These are phyloP conservation scores for Tuber microsphaerosporum DNA, from an alignment of 495 filamentous ascomycete species.

Conservation along the genomic window DNA sequence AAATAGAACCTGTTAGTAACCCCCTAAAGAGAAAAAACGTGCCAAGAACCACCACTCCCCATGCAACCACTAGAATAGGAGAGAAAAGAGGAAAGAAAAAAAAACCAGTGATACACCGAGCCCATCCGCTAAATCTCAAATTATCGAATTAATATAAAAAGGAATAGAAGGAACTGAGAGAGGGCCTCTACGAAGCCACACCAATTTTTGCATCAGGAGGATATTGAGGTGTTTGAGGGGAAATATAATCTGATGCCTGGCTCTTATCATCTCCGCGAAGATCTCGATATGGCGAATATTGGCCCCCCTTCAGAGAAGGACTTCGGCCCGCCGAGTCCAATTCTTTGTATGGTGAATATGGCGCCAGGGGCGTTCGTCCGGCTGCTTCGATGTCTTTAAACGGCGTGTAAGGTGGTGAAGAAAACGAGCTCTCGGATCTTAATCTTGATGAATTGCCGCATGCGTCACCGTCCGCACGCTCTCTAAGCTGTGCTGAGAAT, in stretches of 20 bases:
- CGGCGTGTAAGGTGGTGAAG: constrained; percentile 27
- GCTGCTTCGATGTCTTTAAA: constrained; percentile 26
- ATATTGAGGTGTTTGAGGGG: constrained; percentile 26
- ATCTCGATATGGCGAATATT: constrained; percentile 32
- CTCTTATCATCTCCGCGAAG: constrained; percentile 13
- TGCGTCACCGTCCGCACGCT: constrained; percentile 25
- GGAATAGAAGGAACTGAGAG: constrained; percentile 9
- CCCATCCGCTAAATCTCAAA: constrained; percentile 26
- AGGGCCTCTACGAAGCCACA: constrained; percentile 26
- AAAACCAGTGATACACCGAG: constrained; percentile 15
- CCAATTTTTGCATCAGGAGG: constrained; percentile 34
- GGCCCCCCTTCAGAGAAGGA: constrained; percentile 13
- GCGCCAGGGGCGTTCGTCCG: constrained; percentile 8
- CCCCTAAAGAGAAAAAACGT: constrained; percentile 10
- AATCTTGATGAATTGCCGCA: constrained; percentile 22
- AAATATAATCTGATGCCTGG: constrained; percentile 25
- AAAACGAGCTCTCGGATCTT: constrained; percentile 29
- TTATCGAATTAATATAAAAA: constrained; percentile 12
- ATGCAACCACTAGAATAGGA: not conserved
- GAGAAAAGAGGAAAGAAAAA: not conserved
- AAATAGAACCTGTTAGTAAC: not conserved
- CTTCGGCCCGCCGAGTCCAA: constrained; percentile 14
- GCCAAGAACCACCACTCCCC: constrained; percentile 3
- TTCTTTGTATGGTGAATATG: constrained; percentile 37
- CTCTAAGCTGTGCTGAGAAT: constrained; percentile 39